A percentile compares a stretch with the other conserved stretches of the same genome.
phyloP scores from a whole-genome alignment of 371 early-diverging fungal species.

The Mucor saturninus region DNA sequence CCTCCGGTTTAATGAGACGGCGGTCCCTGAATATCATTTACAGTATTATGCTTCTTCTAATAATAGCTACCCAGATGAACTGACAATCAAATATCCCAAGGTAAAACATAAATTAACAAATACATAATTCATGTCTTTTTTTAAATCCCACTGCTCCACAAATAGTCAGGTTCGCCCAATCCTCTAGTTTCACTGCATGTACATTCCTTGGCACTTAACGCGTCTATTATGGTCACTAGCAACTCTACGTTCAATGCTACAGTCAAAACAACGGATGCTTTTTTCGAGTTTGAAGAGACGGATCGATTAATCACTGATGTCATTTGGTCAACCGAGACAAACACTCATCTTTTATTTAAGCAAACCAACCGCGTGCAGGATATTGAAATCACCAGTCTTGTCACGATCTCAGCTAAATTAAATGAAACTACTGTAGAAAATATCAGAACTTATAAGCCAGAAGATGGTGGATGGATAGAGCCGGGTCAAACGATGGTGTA shows the following conservation, averaged over 20 bases:
- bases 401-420: conserved; percentile 13
- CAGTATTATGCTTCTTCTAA: conserved; percentile 66
- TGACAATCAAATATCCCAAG: conserved; percentile 88
- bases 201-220: conserved; percentile 44
- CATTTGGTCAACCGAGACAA: conserved; percentile 70
- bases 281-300: conserved; percentile 56
- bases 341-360: conserved; percentile 69
- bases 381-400: conserved; percentile 67
- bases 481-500: conserved; percentile 51
- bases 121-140: background rate
- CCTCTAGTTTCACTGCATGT: conserved; percentile 82
- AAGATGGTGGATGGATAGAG: conserved; percentile 78
- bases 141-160: background rate
- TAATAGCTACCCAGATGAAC: conserved; percentile 72
- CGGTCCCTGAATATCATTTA: conserved; percentile 79
- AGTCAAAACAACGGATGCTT: conserved; percentile 14
- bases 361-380: conserved; percentile 90
- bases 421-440: conserved; percentile 32
- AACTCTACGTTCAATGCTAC: conserved; percentile 26
- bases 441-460: conserved; percentile 59
- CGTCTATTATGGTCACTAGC: conserved; percentile 39
- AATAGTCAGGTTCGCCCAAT: conserved; percentile 79
- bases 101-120: conserved; percentile 27
- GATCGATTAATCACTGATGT: conserved; percentile 82
- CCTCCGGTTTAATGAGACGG: conserved; percentile 84